A percentile compares a stretch with the other conserved stretches of the same genome.
Conservation (phyloP, 2,329 filamentous ascomycete genomes). For the Colletotrichum euphorbiae region DNA sequence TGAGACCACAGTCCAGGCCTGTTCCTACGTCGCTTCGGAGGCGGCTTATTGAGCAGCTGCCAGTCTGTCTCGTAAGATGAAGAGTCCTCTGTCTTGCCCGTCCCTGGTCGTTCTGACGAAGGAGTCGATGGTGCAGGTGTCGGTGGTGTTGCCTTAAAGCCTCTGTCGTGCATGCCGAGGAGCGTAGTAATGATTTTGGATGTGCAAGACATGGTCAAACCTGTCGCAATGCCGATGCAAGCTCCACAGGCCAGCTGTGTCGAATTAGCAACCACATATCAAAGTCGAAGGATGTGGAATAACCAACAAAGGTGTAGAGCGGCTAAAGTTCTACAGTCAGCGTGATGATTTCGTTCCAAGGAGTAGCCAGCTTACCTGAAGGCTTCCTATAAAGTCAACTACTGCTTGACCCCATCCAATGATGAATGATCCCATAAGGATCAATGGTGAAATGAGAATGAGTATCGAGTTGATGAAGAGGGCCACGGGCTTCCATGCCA, state of each 20-base stretch:
- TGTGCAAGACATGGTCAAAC: slow-evolving; percentile 67
- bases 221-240: slow-evolving; percentile 73
- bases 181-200: slow-evolving; percentile 66
- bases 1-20: slow-evolving; percentile 68
- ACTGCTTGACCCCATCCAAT: slow-evolving; percentile 42
- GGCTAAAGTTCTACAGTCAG: slow-evolving; percentile 45
- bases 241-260: slow-evolving; percentile 71
- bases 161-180: slow-evolving; percentile 56
- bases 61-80: slow-evolving; percentile 53
- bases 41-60: slow-evolving; percentile 49
- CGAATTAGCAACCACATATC: slow-evolving; percentile 45
- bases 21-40: slow-evolving; percentile 53
- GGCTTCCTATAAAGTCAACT: slow-evolving; percentile 46
- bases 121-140: slow-evolving; percentile 51
- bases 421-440: slow-evolving; percentile 49
- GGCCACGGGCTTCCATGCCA: slow-evolving; percentile 46
- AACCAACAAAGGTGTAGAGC: slow-evolving; percentile 57
- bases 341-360: slow-evolving; percentile 11
- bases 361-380: slow-evolving; percentile 50
- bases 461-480: slow-evolving; percentile 44
- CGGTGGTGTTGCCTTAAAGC: slow-evolving; percentile 28
- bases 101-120: slow-evolving; percentile 37
- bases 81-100: slow-evolving; percentile 40
- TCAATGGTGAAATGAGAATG: slow-evolving; percentile 51
- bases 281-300: neutral